A percentile compares a stretch with the other conserved stretches of the same genome.
These are phyloP conservation scores for Endogone sp. DNA, from an alignment of 192 early-diverging fungal species.

Conservation along the genomic window DNA sequence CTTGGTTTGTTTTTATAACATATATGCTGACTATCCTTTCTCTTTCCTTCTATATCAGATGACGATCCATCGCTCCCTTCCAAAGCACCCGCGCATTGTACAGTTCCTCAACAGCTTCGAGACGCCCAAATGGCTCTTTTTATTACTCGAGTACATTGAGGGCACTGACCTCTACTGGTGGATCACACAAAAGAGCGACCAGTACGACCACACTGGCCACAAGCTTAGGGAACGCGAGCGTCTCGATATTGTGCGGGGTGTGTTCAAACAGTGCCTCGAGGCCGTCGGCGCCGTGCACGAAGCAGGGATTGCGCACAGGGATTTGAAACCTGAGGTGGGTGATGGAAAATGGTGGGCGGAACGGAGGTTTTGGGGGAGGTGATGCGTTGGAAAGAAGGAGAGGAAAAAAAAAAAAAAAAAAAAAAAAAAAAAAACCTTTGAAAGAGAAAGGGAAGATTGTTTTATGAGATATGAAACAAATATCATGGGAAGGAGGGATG, in stretches of 20 bases:
- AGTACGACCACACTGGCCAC: slow-evolving; percentile 27
- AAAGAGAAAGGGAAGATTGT: too few species aligned
- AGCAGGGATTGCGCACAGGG: slow-evolving; percentile 79
- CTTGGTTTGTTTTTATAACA: too few species aligned
- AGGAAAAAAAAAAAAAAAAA: too few species aligned
- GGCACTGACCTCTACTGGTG: slow-evolving; percentile 50
- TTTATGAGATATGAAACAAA: too few species aligned
- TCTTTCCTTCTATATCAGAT: too few species aligned
- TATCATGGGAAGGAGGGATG: too few species aligned
- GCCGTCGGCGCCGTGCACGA: slow-evolving; percentile 76
- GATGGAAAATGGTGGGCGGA: background rate
- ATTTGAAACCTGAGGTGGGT: slow-evolving; percentile 74
- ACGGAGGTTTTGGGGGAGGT: background rate
- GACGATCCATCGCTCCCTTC: slow-evolving; percentile 50
- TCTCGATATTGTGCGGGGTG: slow-evolving; percentile 7
- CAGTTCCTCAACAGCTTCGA: slow-evolving; percentile 66
- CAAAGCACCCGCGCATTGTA: slow-evolving; percentile 59
- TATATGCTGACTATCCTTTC: too few species aligned
- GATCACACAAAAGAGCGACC: slow-evolving; percentile 38
- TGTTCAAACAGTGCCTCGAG: slow-evolving; percentile 43
- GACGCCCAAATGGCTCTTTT: slow-evolving; percentile 63
- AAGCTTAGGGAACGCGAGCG: slow-evolving; percentile 9
- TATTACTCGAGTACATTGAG: slow-evolving; percentile 61
- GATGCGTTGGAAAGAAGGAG: background rate
- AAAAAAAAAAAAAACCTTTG: too few species aligned